A percentile compares a stretch with the other conserved stretches of the same genome.
phyloP scores from a whole-genome alignment of 306 rosid genomes.

The Acmispon strigosus region DNA sequence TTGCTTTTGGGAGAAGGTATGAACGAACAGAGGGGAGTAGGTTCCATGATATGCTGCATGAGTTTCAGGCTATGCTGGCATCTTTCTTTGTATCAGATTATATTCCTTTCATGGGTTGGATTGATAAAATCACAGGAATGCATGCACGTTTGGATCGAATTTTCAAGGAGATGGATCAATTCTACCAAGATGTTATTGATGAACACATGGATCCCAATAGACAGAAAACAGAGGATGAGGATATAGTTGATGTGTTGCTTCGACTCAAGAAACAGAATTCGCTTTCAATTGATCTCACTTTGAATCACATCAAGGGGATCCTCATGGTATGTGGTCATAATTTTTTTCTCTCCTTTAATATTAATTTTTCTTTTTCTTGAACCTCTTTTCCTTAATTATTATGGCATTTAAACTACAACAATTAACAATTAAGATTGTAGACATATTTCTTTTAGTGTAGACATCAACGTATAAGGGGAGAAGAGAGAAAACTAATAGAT shows the following conservation, averaged over 20 bases:
- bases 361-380: background rate
- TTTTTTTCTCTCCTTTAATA: background rate
- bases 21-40: background rate
- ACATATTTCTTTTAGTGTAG: no score
- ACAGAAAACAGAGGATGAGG: background rate
- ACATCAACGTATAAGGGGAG: no score
- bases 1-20: constrained; percentile 32
- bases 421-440: no score
- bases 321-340: background rate
- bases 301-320: constrained; percentile 18
- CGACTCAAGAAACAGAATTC: background rate
- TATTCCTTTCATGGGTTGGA: constrained; percentile 33
- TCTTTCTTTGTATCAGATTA: constrained; percentile 19
- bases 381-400: background rate
- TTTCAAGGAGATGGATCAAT: constrained; percentile 18
- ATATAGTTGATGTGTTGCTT: constrained; percentile 21
- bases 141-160: constrained; percentile 5
- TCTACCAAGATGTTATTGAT: constrained; percentile 34
- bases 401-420: no score
- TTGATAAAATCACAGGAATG: constrained; percentile 27
- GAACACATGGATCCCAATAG: constrained; percentile 13
- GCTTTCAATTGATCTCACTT: background rate
- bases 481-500: no score
- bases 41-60: constrained; percentile 24
- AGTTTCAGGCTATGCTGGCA: background rate